Evolutionary conservation across 192 early-diverging fungal genomes (phyloP).

Genomic region (Backusella luteola): DNA sequence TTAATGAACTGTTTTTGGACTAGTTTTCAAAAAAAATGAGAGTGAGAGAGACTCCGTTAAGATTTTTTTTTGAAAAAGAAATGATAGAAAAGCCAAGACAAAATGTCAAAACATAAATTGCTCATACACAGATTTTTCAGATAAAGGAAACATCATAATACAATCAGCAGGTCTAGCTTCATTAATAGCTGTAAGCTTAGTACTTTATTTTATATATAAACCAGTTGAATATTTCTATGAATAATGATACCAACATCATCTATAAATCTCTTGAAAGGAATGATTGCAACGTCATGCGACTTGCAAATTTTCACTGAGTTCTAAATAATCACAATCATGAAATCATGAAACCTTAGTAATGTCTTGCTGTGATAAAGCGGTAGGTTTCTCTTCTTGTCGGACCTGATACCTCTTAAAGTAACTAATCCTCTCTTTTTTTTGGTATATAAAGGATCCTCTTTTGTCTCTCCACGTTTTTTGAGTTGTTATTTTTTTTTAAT

Average conservation of each 20-base stretch:
- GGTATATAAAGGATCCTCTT: not conserved
- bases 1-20: not conserved
- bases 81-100: not conserved
- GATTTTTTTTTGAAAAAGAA: not conserved
- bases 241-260: not conserved
- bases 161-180: not conserved
- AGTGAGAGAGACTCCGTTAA: not conserved
- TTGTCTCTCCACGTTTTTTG: not conserved
- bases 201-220: no score
- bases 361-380: not conserved
- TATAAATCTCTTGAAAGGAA: not conserved
- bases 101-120: not conserved
- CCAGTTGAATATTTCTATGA: no score
- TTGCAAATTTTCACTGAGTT: not conserved
- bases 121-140: not conserved
- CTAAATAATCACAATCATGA: not conserved
- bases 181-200: not conserved
- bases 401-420: not conserved
- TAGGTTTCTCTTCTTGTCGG: constrained; percentile 4
- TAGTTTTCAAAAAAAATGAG: not conserved
- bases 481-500: not conserved
- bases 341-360: constrained; percentile 5
- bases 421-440: not conserved
- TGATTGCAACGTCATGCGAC: not conserved
- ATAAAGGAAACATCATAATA: not conserved